Evolutionary conservation across 768 basidiomycete genomes (phyloP).

Genomic region (Podaxis rugospora): DNA sequence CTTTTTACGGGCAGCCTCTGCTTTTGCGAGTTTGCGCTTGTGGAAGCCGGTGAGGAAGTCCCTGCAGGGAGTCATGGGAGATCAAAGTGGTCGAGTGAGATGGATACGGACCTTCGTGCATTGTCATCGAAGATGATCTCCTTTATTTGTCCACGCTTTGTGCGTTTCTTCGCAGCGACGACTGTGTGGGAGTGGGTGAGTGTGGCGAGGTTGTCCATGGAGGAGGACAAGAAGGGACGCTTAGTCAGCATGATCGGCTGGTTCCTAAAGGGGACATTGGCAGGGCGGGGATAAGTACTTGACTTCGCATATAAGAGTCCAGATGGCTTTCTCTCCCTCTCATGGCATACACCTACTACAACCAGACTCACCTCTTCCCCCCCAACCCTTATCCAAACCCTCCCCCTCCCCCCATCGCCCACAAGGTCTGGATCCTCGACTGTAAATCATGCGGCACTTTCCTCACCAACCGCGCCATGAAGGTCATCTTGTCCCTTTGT

Average conservation of each 20-base stretch:
- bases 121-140: conserved; percentile 86
- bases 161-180: conserved; percentile 63
- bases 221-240: conserved; percentile 20
- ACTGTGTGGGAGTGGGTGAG: conserved; percentile 63
- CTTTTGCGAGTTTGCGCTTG: conserved; percentile 84
- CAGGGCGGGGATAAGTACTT: conserved; percentile 13
- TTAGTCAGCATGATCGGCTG: conserved; percentile 20
- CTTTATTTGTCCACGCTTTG: conserved; percentile 64
- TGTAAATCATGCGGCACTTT: conserved; percentile 72
- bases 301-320: conserved; percentile 3
- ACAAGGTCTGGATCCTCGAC: conserved; percentile 80
- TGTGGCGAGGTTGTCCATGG: conserved; percentile 36
- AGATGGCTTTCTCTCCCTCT: conserved; percentile 11
- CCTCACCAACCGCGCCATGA: conserved; percentile 83
- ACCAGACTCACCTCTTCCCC: conserved; percentile 32
- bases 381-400: conserved; percentile 37
- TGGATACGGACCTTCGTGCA: conserved; percentile 58
- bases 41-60: conserved; percentile 93
- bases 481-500: conserved; percentile 35
- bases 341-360: conserved; percentile 23
- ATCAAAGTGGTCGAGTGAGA: conserved; percentile 2
- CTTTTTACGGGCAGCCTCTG: conserved; percentile 69
- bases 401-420: conserved; percentile 43
- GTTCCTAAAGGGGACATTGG: conserved; percentile 7
- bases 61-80: conserved; percentile 35